phyloP scores from a whole-genome alignment of 1,284 basidiomycete genomes.

The Serendipita sp. region DNA sequence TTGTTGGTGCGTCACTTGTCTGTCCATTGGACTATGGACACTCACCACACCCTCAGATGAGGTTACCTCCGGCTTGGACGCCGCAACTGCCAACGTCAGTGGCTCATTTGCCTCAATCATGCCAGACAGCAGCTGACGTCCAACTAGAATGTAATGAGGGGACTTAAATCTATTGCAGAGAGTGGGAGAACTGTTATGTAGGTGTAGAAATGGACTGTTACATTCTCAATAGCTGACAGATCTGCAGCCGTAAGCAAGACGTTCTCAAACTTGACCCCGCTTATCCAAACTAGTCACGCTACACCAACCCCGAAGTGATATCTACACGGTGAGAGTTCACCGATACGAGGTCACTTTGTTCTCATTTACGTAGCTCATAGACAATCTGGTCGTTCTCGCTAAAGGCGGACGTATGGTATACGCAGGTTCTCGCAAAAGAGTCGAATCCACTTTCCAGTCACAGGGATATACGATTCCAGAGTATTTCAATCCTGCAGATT shows the following conservation, averaged over 20 bases:
- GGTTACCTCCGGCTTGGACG: conserved; percentile 30
- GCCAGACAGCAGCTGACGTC: not conserved
- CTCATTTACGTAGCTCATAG: conserved; percentile 21
- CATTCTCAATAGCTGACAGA: not conserved
- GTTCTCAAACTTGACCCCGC: not conserved
- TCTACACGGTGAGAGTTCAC: conserved; percentile 18
- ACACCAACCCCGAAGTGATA: conserved; percentile 38
- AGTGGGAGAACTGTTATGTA: conserved; percentile 36
- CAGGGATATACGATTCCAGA: conserved; percentile 25
- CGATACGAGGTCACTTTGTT: not conserved
- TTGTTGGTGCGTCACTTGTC: conserved; percentile 26
- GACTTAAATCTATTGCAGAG: conserved; percentile 31
- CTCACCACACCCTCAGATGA: conserved; percentile 3
- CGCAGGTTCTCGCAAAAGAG: conserved; percentile 19
- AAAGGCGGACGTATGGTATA: conserved; percentile 26
- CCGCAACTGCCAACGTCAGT: conserved; percentile 30
- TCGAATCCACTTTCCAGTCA: conserved; percentile 21
- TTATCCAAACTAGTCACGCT: conserved; percentile 25
- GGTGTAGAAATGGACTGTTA: conserved; percentile 10
- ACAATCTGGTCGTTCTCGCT: conserved; percentile 33
- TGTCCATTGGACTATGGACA: not conserved
- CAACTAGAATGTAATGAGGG: conserved; percentile 23
- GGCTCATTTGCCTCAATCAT: conserved; percentile 16
- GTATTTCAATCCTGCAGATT: conserved; percentile 25
- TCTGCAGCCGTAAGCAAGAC: not conserved